These are phyloP conservation scores for Xerocomus brunneocitrinus DNA, from an alignment of 768 basidiomycete species.

Conservation along the genomic window DNA sequence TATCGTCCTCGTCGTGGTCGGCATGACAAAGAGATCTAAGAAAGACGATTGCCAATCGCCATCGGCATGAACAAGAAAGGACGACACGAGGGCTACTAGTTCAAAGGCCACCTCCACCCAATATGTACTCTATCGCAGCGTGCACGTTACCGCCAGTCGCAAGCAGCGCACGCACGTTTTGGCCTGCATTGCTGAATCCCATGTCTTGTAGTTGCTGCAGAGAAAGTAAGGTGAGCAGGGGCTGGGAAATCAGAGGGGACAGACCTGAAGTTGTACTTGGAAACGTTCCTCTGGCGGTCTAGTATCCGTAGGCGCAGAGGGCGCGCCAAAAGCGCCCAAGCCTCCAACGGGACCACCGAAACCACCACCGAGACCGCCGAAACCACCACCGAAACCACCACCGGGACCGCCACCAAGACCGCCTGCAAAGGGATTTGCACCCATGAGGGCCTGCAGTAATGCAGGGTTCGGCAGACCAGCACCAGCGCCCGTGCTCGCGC, in stretches of 20 bases:
- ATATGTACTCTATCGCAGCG: constrained; percentile 88
- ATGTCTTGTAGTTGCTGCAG: constrained; percentile 86
- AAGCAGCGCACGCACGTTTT: constrained; percentile 86
- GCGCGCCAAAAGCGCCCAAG: constrained; percentile 18
- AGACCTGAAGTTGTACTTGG: constrained; percentile 77
- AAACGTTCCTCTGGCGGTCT: constrained; percentile 89
- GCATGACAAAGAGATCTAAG: too few species aligned
- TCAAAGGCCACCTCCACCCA: constrained; percentile 62
- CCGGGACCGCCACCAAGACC: constrained; percentile 19
- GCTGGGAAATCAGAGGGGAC: not conserved
- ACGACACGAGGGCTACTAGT: not conserved
- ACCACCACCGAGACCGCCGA: constrained; percentile 14
- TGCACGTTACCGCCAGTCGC: constrained; percentile 94
- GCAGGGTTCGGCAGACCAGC: constrained; percentile 37
- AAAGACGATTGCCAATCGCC: not conserved
- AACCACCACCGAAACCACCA: constrained; percentile 23
- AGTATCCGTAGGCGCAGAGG: constrained; percentile 52
- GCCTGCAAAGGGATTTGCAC: constrained; percentile 4
- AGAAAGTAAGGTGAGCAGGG: not conserved
- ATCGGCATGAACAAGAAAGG: not conserved
- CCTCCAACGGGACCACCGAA: constrained; percentile 30
- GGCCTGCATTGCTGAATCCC: constrained; percentile 86
- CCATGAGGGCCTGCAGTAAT: constrained; percentile 32
- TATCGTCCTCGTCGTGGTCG: not conserved
- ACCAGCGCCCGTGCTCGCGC: too few species aligned